Percentiles rank a stretch among this genome's conserved stretches.
Conservation (phyloP, 2,329 filamentous ascomycete genomes). For the Botrytis squamosa region DNA sequence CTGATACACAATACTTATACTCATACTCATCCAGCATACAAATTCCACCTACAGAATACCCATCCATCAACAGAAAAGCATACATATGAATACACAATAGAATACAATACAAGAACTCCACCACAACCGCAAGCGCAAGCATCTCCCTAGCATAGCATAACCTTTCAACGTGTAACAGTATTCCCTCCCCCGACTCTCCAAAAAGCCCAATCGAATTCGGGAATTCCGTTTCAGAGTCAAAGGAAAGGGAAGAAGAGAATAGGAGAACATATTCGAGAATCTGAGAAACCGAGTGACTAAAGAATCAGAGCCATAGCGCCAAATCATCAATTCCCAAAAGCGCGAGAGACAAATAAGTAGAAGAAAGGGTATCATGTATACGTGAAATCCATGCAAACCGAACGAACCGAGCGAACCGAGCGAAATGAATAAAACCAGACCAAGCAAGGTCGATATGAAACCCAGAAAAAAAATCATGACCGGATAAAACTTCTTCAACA, state of each 20-base stretch:
- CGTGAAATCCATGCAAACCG: neutral
- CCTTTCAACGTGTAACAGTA: too few relatives aligned
- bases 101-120: neutral
- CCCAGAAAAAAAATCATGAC: neutral
- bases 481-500: neutral
- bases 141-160: neutral
- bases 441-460: neutral
- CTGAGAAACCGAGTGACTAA: neutral
- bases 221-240: too few relatives aligned
- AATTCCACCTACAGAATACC: too few relatives aligned
- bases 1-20: too few relatives aligned
- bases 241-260: neutral
- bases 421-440: neutral
- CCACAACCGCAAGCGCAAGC: neutral
- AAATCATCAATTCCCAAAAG: neutral
- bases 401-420: neutral
- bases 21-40: too few relatives aligned
- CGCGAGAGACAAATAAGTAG: neutral
- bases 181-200: too few relatives aligned
- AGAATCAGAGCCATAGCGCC: neutral
- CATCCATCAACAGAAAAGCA: neutral
- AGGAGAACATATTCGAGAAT: neutral
- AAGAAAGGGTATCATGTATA: neutral
- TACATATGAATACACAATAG: neutral
- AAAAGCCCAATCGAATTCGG: too few relatives aligned